phyloP scores from a whole-genome alignment of 768 basidiomycete genomes.

The Boletus speciosus region DNA sequence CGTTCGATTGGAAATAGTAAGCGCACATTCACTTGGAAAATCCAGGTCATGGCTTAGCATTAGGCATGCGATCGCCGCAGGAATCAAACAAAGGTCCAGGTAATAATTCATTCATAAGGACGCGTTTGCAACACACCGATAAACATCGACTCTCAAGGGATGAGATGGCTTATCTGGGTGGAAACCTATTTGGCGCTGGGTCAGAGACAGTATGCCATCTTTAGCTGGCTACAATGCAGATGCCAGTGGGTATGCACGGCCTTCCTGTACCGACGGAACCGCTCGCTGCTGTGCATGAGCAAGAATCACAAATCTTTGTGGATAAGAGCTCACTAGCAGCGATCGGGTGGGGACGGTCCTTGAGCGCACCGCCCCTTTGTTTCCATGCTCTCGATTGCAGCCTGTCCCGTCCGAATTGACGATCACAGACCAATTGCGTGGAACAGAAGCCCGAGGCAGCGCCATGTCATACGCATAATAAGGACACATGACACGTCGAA shows the following conservation, averaged over 20 bases:
- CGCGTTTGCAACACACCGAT: constrained; percentile 45
- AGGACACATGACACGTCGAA: not conserved
- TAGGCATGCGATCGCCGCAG: not conserved
- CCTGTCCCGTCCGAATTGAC: constrained; percentile 31
- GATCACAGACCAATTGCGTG: not conserved
- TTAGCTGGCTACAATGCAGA: constrained; percentile 15
- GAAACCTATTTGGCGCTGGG: constrained; percentile 57
- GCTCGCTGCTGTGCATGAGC: constrained; percentile 48
- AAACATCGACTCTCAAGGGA: constrained; percentile 47
- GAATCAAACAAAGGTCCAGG: not conserved
- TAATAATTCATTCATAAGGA: constrained; percentile 43
- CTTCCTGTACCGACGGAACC: constrained; percentile 51
- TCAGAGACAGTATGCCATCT: constrained; percentile 42
- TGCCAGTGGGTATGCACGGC: constrained; percentile 45
- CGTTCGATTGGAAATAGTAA: constrained; percentile 44
- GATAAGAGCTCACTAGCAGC: constrained; percentile 52
- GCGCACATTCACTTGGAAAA: not conserved
- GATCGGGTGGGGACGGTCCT: constrained; percentile 49
- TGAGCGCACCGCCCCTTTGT: constrained; percentile 46
- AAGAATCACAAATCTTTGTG: constrained; percentile 48
- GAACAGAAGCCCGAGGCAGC: not conserved
- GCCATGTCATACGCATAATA: not conserved
- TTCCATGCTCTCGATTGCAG: constrained; percentile 58
- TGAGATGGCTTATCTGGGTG: constrained; percentile 57
- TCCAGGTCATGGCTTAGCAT: not conserved